Evolutionary conservation across 345 rosid species (phyloP).

Genomic region (Zanthoxylum bungeanum): DNA sequence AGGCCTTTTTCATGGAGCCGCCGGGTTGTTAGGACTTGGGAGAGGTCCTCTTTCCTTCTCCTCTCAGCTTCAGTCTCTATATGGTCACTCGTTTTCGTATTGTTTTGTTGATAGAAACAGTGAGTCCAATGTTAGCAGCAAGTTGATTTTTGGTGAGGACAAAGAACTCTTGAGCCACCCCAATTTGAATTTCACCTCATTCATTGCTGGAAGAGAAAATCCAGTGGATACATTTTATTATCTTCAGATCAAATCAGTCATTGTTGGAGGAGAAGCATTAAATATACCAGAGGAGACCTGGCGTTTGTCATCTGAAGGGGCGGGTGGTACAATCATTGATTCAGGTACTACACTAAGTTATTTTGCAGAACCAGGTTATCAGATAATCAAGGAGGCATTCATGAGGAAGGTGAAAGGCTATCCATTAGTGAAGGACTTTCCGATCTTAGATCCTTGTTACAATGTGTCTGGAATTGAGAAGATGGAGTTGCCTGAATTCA

Average conservation of each 20-base stretch:
- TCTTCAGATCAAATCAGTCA: slow-evolving; percentile 61
- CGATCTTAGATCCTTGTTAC: slow-evolving; percentile 75
- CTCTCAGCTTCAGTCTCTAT: slow-evolving; percentile 77
- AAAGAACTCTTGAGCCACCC: slow-evolving; percentile 53
- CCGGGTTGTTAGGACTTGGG: slow-evolving; percentile 85
- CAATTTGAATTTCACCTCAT: slow-evolving; percentile 64
- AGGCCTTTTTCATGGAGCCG: slow-evolving; percentile 78
- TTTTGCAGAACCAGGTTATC: slow-evolving; percentile 67
- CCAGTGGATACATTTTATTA: slow-evolving; percentile 70
- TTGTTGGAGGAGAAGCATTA: slow-evolving; percentile 60
- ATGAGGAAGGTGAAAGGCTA: slow-evolving; percentile 57
- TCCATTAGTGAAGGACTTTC: slow-evolving; percentile 46
- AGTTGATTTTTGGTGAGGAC: slow-evolving; percentile 81
- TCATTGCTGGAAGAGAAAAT: slow-evolving; percentile 55
- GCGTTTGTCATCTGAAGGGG: slow-evolving; percentile 56
- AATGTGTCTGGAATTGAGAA: slow-evolving; percentile 69
- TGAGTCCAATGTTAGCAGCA: slow-evolving; percentile 67
- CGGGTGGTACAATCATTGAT: slow-evolving; percentile 84
- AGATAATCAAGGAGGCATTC: slow-evolving; percentile 57
- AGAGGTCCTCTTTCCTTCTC: slow-evolving; percentile 85
- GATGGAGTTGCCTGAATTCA: slow-evolving; percentile 65
- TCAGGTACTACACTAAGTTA: slow-evolving; percentile 75
- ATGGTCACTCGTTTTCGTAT: slow-evolving; percentile 82
- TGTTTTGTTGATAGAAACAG: slow-evolving; percentile 78
- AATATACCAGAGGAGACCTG: slow-evolving; percentile 71